Percentiles rank a stretch among this genome's conserved stretches.
phyloP scores from a whole-genome alignment of 257 asterid genomes.

The Scutellaria galericulata region DNA sequence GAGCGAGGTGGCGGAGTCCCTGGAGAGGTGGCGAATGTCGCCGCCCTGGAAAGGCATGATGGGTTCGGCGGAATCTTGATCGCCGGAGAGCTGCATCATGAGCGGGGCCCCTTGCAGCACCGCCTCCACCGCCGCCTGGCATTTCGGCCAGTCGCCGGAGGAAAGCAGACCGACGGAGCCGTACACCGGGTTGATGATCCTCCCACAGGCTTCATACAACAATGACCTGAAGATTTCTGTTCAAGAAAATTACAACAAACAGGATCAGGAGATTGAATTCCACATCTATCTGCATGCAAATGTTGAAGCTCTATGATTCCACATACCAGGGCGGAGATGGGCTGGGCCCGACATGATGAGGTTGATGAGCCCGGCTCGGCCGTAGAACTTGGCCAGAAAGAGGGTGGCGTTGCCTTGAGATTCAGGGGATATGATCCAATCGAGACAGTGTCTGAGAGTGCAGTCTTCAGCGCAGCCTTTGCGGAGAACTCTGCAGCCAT shows the following conservation, averaged over 20 bases:
- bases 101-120: constrained; percentile 60
- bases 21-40: constrained; percentile 77
- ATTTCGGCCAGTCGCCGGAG: constrained; percentile 69
- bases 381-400: constrained; percentile 83
- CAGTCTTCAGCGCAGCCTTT: constrained; percentile 77
- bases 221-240: constrained; percentile 68
- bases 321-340: constrained; percentile 69
- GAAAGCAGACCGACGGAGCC: constrained; percentile 75
- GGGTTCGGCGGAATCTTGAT: constrained; percentile 22
- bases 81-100: constrained; percentile 38
- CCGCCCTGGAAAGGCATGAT: constrained; percentile 51
- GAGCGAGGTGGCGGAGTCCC: constrained; percentile 35
- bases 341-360: constrained; percentile 67
- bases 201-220: constrained; percentile 84
- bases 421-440: constrained; percentile 69
- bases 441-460: constrained; percentile 63
- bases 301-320: not conserved
- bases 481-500: constrained; percentile 84
- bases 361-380: constrained; percentile 87
- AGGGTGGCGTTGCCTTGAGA: constrained; percentile 85
- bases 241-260: too few species aligned
- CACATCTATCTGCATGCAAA: not conserved
- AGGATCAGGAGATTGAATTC: too few species aligned
- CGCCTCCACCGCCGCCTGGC: constrained; percentile 76
- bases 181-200: constrained; percentile 73